Evolutionary conservation across 495 filamentous ascomycete species (phyloP).

Genomic region (Apodospora peruviana): DNA sequence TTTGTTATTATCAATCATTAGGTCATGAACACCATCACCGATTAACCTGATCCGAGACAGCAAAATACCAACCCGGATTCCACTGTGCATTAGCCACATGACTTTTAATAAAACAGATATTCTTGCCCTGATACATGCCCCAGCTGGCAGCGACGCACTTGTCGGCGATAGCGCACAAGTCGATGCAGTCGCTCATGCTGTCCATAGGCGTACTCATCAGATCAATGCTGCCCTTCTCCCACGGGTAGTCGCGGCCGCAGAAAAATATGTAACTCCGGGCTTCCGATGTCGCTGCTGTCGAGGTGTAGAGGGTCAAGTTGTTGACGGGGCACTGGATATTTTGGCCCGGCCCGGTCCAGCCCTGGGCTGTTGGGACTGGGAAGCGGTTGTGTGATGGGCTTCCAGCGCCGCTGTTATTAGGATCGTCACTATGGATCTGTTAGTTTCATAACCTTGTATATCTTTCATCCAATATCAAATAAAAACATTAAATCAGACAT

Average conservation of each 20-base stretch:
- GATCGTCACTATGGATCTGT: neutral
- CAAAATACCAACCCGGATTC: constrained; percentile 5
- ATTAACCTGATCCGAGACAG: neutral
- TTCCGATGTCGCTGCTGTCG: constrained; percentile 5
- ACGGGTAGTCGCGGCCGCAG: constrained; percentile 32
- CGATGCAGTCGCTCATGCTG: constrained; percentile 26
- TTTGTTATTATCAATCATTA: too few relatives aligned
- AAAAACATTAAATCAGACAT: too few relatives aligned
- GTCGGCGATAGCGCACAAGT: constrained; percentile 16
- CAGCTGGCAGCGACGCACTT: constrained; percentile 32
- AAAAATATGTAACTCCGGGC: constrained; percentile 21
- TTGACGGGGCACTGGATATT: constrained; percentile 22
- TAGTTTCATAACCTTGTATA: neutral
- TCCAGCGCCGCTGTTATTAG: constrained; percentile 1
- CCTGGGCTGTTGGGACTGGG: constrained; percentile 9
- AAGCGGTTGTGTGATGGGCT: constrained; percentile 1
- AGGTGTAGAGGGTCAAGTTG: constrained; percentile 30
- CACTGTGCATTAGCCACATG: constrained; percentile 43
- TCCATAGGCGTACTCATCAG: constrained; percentile 13
- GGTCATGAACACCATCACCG: too few relatives aligned
- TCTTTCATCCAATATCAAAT: neutral
- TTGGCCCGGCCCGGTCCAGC: neutral
- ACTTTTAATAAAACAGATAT: constrained; percentile 48
- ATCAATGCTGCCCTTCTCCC: constrained; percentile 19
- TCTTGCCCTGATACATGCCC: constrained; percentile 22